Evolutionary conservation across 2,329 filamentous ascomycete genomes (phyloP).

Genomic region (Neofusicoccum sp.): DNA sequence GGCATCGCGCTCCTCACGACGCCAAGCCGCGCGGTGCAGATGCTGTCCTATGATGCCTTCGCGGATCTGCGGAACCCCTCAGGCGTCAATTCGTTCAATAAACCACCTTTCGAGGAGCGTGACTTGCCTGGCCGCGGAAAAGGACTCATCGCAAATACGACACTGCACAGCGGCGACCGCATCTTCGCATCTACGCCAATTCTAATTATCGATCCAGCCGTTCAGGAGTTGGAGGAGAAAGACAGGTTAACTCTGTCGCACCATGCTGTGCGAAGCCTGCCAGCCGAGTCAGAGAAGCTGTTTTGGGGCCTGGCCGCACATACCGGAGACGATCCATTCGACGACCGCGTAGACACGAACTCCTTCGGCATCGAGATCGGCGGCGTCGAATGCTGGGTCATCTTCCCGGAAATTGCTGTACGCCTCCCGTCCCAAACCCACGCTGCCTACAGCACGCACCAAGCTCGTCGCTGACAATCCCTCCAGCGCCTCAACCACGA

Average conservation of each 20-base stretch:
- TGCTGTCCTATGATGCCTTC: background rate
- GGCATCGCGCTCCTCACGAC: background rate
- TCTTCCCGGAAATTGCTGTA: conserved; percentile 37
- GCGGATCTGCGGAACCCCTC: background rate
- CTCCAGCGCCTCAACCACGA: conserved; percentile 32
- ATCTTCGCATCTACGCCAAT: background rate
- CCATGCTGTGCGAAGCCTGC: conserved; percentile 21
- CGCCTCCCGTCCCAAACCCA: background rate
- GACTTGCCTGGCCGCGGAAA: background rate
- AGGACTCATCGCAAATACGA: background rate
- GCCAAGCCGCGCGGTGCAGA: background rate
- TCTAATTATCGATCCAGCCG: background rate
- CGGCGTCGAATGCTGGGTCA: conserved; percentile 26
- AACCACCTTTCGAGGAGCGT: background rate
- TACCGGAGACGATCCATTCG: conserved; percentile 31
- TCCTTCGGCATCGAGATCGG: conserved; percentile 33
- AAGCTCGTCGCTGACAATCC: background rate
- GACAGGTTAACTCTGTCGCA: background rate
- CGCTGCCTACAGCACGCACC: background rate
- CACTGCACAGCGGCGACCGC: background rate
- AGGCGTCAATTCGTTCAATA: background rate
- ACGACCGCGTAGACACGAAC: conserved; percentile 37
- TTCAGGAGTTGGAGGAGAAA: background rate
- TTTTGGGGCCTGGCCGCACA: conserved; percentile 35
- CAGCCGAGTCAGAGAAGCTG: conserved; percentile 20